Evolutionary conservation across 176 grass and related monocot species (phyloP).

Genomic region (Bromus sterilis): DNA sequence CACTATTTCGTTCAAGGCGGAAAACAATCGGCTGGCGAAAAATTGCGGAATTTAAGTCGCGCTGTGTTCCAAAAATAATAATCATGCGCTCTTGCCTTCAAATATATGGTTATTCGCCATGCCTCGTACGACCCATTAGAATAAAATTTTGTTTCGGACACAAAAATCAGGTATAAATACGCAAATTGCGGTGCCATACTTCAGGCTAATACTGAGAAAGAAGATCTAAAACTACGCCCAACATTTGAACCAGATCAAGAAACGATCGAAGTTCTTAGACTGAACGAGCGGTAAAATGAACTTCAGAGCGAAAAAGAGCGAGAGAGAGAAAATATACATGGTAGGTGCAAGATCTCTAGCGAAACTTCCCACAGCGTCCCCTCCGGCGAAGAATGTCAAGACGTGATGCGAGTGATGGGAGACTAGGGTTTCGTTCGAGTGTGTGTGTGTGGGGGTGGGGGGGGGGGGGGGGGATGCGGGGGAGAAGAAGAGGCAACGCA

Average conservation of each 20-base stretch:
- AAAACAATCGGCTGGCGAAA: neutral
- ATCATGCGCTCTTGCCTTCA: neutral
- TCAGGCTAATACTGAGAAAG: neutral
- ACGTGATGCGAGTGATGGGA: neutral
- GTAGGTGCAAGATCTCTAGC: neutral
- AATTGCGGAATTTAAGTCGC: neutral
- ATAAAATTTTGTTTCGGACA: neutral
- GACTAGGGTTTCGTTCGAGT: constrained; percentile 18
- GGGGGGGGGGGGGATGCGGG: neutral
- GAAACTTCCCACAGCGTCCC: neutral
- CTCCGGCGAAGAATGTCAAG: neutral
- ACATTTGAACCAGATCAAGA: neutral
- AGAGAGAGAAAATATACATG: constrained; percentile 12
- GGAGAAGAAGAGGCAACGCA: neutral
- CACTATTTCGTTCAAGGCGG: neutral
- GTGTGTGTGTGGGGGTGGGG: too few species aligned
- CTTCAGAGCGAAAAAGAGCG: neutral
- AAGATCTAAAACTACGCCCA: neutral
- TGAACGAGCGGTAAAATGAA: neutral
- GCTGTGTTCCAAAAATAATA: neutral
- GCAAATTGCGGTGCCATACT: neutral
- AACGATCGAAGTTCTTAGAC: neutral
- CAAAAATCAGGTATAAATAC: neutral
- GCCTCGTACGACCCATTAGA: neutral
- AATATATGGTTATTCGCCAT: neutral